Conservation (phyloP, 208 protist genomes). For the Endotrypanum monterogeii region DNA sequence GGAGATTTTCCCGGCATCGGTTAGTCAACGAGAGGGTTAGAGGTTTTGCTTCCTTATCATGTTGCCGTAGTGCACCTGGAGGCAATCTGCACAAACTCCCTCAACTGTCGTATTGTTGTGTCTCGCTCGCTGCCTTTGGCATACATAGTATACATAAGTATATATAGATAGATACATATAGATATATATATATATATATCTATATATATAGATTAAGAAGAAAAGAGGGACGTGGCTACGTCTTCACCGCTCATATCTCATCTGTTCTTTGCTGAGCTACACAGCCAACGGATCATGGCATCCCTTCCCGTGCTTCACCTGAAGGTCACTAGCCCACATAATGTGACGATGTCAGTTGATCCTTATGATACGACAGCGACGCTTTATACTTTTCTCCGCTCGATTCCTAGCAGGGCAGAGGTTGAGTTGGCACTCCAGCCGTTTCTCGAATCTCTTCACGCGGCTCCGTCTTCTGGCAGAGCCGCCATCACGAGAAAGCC, state of each 20-base stretch:
- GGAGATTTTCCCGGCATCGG: background rate
- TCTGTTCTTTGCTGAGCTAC: background rate
- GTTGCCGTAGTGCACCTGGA: too few species aligned
- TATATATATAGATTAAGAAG: background rate
- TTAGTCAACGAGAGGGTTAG: background rate
- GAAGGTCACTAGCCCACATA: conserved; percentile 40
- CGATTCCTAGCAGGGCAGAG: conserved; percentile 54
- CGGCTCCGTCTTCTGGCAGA: conserved; percentile 23
- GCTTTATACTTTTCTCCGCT: conserved; percentile 83
- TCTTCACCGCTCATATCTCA: background rate
- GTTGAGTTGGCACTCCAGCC: conserved; percentile 45
- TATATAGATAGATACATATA: background rate
- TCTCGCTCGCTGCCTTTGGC: too few species aligned
- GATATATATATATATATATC: background rate
- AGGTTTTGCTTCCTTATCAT: background rate
- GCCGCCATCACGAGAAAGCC: conserved; percentile 19
- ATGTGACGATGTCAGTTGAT: conserved; percentile 48
- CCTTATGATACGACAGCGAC: conserved; percentile 54
- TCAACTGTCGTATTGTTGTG: too few species aligned
- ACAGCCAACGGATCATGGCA: conserved; percentile 21
- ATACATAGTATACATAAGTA: too few species aligned
- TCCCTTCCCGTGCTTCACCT: conserved; percentile 76
- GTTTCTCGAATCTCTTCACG: conserved; percentile 45
- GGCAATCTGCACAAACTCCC: too few species aligned
- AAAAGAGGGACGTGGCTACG: background rate